A percentile compares a stretch with the other conserved stretches of the same genome.
phyloP scores from a whole-genome alignment of 1,139 yeast genomes.

The Zygotorulaspora mrakii region DNA sequence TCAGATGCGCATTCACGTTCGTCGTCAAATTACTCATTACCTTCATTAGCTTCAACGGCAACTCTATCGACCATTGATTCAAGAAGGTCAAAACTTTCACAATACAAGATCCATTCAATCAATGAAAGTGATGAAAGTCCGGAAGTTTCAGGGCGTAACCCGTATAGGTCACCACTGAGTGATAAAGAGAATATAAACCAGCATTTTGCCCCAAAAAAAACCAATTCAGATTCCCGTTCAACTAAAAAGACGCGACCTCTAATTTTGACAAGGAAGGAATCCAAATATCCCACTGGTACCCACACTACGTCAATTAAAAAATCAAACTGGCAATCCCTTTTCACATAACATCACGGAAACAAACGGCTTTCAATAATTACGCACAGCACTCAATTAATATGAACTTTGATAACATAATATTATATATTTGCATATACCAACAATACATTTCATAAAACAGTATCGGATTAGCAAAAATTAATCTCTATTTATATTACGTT shows the following conservation, averaged over 20 bases:
- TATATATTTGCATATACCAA: too few species aligned
- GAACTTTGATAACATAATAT: background rate
- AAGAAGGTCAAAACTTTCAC: slow-evolving; percentile 15
- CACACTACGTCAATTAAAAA: slow-evolving; percentile 8
- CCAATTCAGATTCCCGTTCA: slow-evolving; percentile 5
- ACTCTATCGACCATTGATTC: slow-evolving; percentile 29
- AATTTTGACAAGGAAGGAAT: slow-evolving; percentile 18
- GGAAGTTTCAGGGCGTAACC: slow-evolving; percentile 7
- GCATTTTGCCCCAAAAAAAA: slow-evolving; percentile 9
- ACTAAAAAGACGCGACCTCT: slow-evolving; percentile 19
- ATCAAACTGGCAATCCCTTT: slow-evolving; percentile 20
- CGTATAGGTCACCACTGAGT: slow-evolving; percentile 12
- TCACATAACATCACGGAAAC: slow-evolving; percentile 6
- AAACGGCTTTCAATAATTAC: background rate
- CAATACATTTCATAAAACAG: too few species aligned
- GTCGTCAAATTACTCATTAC: slow-evolving; percentile 26
- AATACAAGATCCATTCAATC: slow-evolving; percentile 11
- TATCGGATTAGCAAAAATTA: too few species aligned
- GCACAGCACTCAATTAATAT: background rate
- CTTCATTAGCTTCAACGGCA: slow-evolving; percentile 29
- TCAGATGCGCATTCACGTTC: slow-evolving; percentile 22
- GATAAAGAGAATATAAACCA: slow-evolving; percentile 13
- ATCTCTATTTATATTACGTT: too few species aligned
- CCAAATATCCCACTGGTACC: slow-evolving; percentile 13
- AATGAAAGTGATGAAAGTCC: slow-evolving; percentile 11